Percentiles rank a stretch among this genome's conserved stretches.
phyloP scores from a whole-genome alignment of 192 early-diverging fungal genomes.

The Rhizophagus clarus region DNA sequence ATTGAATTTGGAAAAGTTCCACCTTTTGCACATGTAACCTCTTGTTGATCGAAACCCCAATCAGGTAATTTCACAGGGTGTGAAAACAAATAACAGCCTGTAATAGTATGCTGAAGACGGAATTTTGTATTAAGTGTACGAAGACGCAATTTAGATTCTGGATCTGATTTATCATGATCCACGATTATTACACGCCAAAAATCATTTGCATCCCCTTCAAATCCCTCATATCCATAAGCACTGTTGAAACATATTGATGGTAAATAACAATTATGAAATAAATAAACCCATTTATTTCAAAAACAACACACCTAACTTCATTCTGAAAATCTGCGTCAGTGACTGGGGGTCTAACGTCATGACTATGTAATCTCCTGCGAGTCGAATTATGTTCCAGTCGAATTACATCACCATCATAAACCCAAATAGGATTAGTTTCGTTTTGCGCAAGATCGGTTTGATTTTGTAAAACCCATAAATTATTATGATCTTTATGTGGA shows the following conservation, averaged over 20 bases:
- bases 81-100: slow-evolving; percentile 82
- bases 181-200: slow-evolving; percentile 85
- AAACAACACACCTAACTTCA: slow-evolving; percentile 59
- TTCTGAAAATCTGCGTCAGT: slow-evolving; percentile 75
- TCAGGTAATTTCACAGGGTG: slow-evolving; percentile 81
- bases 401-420: slow-evolving; percentile 75
- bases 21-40: slow-evolving; percentile 92
- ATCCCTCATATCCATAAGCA: slow-evolving; percentile 70
- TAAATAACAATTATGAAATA: not conserved
- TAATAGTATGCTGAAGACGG: slow-evolving; percentile 70
- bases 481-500: slow-evolving; percentile 81
- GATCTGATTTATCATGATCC: slow-evolving; percentile 51
- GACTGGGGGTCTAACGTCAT: slow-evolving; percentile 67
- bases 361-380: slow-evolving; percentile 68
- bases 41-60: slow-evolving; percentile 91
- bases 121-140: slow-evolving; percentile 70
- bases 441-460: slow-evolving; percentile 35
- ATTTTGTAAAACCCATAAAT: slow-evolving; percentile 70
- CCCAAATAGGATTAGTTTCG: slow-evolving; percentile 44
- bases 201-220: slow-evolving; percentile 89
- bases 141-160: slow-evolving; percentile 54
- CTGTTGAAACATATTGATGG: slow-evolving; percentile 20
- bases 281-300: not conserved
- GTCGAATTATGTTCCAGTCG: slow-evolving; percentile 72
- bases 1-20: slow-evolving; percentile 64